Percentiles rank a stretch among this genome's conserved stretches.
Conservation (phyloP, 164 flowering plant species). For the Liquidambar formosana region DNA sequence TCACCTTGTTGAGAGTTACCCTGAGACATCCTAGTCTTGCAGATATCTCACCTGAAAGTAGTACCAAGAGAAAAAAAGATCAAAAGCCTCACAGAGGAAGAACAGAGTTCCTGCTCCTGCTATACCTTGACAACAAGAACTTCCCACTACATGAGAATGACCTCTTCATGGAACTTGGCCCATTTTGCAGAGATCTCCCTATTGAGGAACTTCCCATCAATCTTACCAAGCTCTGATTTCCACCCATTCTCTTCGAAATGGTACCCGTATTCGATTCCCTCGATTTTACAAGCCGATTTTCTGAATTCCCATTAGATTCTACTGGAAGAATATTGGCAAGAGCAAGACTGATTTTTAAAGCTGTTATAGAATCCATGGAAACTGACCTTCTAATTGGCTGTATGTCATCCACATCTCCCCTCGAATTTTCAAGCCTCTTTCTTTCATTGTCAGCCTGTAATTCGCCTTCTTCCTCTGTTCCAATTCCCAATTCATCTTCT, state of each 20-base stretch:
- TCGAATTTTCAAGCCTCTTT: conserved; percentile 1
- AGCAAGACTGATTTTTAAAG: conserved; percentile 21
- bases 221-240: conserved; percentile 12
- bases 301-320: conserved; percentile 13
- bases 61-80: neutral
- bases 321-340: conserved; percentile 3
- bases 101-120: neutral
- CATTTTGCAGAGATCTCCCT: conserved; percentile 17
- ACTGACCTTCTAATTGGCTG: conserved; percentile 40
- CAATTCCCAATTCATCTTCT: conserved; percentile 13
- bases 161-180: conserved; percentile 30
- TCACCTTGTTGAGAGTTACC: conserved; percentile 23
- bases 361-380: conserved; percentile 40
- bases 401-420: conserved; percentile 4
- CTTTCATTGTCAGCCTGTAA: conserved; percentile 3
- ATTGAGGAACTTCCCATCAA: conserved; percentile 15
- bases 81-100: conserved; percentile 13
- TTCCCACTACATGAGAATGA: conserved; percentile 44
- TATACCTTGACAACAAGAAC: conserved; percentile 18
- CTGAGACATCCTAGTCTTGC: conserved; percentile 4
- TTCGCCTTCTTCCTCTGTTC: conserved; percentile 15
- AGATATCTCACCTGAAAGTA: conserved; percentile 5
- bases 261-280: neutral
- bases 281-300: neutral
- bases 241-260: conserved; percentile 4